A percentile compares a stretch with the other conserved stretches of the same genome.
Conservation (phyloP, 306 rosid genomes). For the Vicia faba region DNA sequence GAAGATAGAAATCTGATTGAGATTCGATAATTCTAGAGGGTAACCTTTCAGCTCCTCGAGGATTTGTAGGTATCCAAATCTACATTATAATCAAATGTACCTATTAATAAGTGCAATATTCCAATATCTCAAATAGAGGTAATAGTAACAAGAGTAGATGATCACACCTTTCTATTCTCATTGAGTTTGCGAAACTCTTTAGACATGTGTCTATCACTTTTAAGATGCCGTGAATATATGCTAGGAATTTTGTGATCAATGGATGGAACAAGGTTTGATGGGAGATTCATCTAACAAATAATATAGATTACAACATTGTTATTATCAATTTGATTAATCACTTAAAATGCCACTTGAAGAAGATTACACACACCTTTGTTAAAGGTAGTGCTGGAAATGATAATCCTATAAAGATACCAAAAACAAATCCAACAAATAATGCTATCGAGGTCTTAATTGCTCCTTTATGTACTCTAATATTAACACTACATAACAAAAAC, state of each 20-base stretch:
- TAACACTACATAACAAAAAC: slow-evolving; percentile 54
- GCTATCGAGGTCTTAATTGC: slow-evolving; percentile 59
- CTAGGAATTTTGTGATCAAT: too few relatives aligned
- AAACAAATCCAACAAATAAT: slow-evolving; percentile 52
- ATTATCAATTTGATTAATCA: neutral
- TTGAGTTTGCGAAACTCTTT: slow-evolving; percentile 23
- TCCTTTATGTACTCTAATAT: slow-evolving; percentile 50
- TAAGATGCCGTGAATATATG: too few relatives aligned
- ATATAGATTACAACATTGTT: slow-evolving; percentile 3
- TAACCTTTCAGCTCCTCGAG: slow-evolving; percentile 86
- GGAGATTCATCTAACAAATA: slow-evolving; percentile 64
- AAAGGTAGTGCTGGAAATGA: slow-evolving; percentile 39
- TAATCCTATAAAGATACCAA: slow-evolving; percentile 73
- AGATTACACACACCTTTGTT: slow-evolving; percentile 54
- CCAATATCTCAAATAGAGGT: neutral
- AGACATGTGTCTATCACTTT: neutral
- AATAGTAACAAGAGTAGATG: neutral
- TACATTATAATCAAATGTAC: slow-evolving; percentile 46
- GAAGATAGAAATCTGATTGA: slow-evolving; percentile 79
- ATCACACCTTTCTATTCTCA: slow-evolving; percentile 54
- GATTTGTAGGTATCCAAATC: slow-evolving; percentile 94
- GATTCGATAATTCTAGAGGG: slow-evolving; percentile 71
- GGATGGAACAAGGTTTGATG: slow-evolving; percentile 35
- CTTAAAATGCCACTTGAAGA: slow-evolving; percentile 10
- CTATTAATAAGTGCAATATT: neutral